Base-by-base conservation (phyloP, 768 basidiomycete species). In the Phaffia tasmanica region DNA sequence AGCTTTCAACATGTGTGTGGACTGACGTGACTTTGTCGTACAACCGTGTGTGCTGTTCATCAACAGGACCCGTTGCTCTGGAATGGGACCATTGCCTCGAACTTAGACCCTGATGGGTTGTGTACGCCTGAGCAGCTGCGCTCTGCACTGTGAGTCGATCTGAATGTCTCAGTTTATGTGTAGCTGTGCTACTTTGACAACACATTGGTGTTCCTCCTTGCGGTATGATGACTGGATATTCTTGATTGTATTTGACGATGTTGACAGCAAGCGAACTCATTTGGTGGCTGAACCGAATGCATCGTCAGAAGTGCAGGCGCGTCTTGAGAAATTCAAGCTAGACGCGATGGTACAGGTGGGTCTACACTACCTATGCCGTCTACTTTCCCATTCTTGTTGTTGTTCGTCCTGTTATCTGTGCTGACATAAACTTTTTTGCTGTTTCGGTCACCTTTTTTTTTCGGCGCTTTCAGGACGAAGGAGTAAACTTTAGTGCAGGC, bases 31-130 rank as follows among this genome's bases (percentile, higher is more conserved):
- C 71, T 74, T 16, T 73, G 73, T 15, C 75, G 92, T 72, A 90
- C 92, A 65, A 89, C 89, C 5, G 89, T 91, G 74, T 90, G 92
- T 72, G 78, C 88, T 27, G 62, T 74, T n/a, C 67, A n/a, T 3
- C 14, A 71, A 72, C 56, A 62, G 60, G 59, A 70, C 71, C 62
- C 58, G 76, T 81, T 85, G 88, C 77, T 86, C 86, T 19, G 89
- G 88, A 67, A 67, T 46, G 75, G 75, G 2, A 74, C 77, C 1
- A 76, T 94, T 27, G 82, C 91, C 59, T 83, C 83, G 54, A 95
- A 97, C 74, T 83, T 95, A 4, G 93, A 95, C 74, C 93, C 93
- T 0, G 93, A 94, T 77, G 84, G 82, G 58, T 75, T 83, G 54
- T 83, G 88, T 69, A 86, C 88, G 70, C 90, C 93, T 74, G 83